These are phyloP conservation scores for Colletotrichum sp. DNA, from an alignment of 2,329 filamentous ascomycete species.

Conservation along the genomic window DNA sequence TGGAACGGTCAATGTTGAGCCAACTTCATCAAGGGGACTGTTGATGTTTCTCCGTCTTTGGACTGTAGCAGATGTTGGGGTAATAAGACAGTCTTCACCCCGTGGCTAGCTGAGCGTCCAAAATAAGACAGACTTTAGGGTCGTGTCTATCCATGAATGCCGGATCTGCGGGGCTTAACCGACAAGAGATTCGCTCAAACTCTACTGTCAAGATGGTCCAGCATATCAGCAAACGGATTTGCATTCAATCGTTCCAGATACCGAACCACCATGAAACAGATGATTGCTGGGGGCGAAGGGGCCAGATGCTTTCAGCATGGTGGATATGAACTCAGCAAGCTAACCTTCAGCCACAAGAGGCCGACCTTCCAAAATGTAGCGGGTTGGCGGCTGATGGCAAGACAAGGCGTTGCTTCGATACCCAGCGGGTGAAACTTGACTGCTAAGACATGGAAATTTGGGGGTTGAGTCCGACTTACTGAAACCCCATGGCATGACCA, in stretches of 20 bases:
- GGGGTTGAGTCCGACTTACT: background rate
- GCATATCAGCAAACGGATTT: rapidly evolving
- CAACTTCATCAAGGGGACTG: no score
- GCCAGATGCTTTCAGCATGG: background rate
- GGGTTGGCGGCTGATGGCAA: background rate
- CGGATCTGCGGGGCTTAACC: rapidly evolving
- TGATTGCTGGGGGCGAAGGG: background rate
- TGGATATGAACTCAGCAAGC: background rate
- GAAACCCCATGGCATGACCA: background rate
- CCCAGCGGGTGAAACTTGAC: background rate
- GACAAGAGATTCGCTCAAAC: background rate
- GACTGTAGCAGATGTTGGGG: background rate
- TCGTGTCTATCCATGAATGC: background rate
- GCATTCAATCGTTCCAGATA: background rate
- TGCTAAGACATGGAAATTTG: background rate
- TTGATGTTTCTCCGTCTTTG: background rate
- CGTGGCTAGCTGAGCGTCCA: background rate
- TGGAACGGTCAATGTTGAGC: background rate
- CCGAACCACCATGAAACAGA: background rate
- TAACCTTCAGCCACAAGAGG: background rate
- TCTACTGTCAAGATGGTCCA: background rate
- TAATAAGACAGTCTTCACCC: background rate
- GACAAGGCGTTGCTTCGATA: background rate
- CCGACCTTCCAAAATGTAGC: rapidly evolving
- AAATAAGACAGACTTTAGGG: background rate